Conservation (phyloP, 176 grass and related monocot genomes). For the Ananas comosus region DNA sequence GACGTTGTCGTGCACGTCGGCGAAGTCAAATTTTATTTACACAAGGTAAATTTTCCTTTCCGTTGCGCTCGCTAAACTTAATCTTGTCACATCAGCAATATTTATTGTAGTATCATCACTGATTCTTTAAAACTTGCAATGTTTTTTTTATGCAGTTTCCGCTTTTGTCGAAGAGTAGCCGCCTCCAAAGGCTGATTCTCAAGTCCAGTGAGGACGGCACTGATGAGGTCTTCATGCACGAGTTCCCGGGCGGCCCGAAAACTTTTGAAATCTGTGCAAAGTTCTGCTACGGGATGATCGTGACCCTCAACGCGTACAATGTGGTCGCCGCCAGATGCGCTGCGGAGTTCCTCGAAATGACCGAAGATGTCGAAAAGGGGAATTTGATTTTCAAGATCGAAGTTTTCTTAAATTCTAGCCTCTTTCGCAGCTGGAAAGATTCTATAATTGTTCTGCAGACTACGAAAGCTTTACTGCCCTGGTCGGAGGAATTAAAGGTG, state of each 20-base stretch:
- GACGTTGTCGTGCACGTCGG: constrained; percentile 61
- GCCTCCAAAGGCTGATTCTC: constrained; percentile 57
- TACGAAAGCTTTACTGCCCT: constrained; percentile 57
- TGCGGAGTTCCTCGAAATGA: constrained; percentile 87
- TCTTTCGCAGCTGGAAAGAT: constrained; percentile 94
- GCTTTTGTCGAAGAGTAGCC: constrained; percentile 84
- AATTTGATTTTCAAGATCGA: constrained; percentile 98
- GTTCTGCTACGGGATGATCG: constrained; percentile 95
- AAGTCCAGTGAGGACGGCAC: constrained; percentile 43
- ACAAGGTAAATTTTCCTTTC: constrained; percentile 51
- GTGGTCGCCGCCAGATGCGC: constrained; percentile 79
- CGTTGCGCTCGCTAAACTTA: not conserved
- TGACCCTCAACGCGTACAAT: constrained; percentile 88
- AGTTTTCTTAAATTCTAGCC: constrained; percentile 82
- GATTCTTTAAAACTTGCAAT: constrained; percentile 4
- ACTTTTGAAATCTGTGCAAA: constrained; percentile 84
- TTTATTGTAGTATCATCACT: not conserved
- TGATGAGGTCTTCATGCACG: constrained; percentile 59
- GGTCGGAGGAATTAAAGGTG: constrained; percentile 79
- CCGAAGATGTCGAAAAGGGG: constrained; percentile 82
- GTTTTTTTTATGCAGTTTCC: constrained; percentile 61
- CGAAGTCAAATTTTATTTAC: constrained; percentile 71
- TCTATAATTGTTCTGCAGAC: constrained; percentile 86
- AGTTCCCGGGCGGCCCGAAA: constrained; percentile 71
- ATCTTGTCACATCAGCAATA: not conserved